Evolutionary conservation across 768 basidiomycete genomes (phyloP), one percentile per base, ranked within the genome.

Genomic region (Pilatotrama ljubarskyi): DNA sequence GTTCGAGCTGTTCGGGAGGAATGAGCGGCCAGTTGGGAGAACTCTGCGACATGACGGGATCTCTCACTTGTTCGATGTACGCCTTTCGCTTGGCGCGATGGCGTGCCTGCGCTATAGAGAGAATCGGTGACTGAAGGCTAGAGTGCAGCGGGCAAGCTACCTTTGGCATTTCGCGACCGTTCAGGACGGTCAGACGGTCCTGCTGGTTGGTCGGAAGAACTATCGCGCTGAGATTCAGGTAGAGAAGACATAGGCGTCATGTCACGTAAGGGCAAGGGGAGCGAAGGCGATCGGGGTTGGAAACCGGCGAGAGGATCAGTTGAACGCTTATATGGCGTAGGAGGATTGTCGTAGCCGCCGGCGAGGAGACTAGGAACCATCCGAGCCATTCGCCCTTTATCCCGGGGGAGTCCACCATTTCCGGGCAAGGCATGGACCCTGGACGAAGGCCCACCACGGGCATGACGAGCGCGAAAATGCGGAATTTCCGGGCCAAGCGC

Each of bases 51-150:
- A 15, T 13, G 26, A 29, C 8, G 55, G 42, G 26, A 26, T 17
- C 17, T 38, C 66, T 22, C 53, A 91, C 91, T 82, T 92, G 90
- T 66, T 93, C 91, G 70, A 94, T 93, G 78, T 94, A 94, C 11
- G 92, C 92, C 78, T 94, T 94, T 75, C 92, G 83, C 74, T 94
- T 94, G 72, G 91, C 92, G 61, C 92, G 85, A 79, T 94, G 92
- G 67, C 92, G 80, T 36, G 92, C 92, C 77, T 94, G 92, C 10
- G 92, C 92, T 75, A 87, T 88, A 54, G 88, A 89, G 77, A 42
- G 46, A n/a, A 36, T 17, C n/a, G 26, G 29, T 29, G 32, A 15
- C 15, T n/a, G 17, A 15, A 15, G 25, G 43, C 3, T 17, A 6
- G 35, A 22, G 36, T 17, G 51, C 22, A 49, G 26, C 11, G 51